Evolutionary conservation across 768 basidiomycete genomes (phyloP), one percentile per base, ranked within the genome.

Genomic region (Cubamyces sp.): DNA sequence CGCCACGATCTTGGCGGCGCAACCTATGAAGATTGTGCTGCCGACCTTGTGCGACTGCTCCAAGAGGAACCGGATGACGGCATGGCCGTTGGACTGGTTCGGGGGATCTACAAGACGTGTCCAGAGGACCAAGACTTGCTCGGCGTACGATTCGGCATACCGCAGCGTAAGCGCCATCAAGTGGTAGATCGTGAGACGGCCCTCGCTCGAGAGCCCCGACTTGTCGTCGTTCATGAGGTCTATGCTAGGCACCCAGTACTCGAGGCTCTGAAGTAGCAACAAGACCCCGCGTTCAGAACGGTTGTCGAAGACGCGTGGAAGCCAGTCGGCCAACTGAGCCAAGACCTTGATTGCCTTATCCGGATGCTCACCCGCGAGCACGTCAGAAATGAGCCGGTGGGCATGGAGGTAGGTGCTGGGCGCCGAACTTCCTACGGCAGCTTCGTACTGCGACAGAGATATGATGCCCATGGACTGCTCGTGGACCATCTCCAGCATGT

Each of bases 21-120:
- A 91, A 46, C 79, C 79, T 61, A 96, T 83, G 74, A 92, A 96
- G 16, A 86, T 82, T 5, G 83, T 81, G 65, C 86, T 94, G 41
- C 90, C 88, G 45, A 95, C 87, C 73, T 90, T 91, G 65, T 90
- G 87, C 0, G 92, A 91, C 68, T 96, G 93, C 66, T 94, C 92
- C 39, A 96, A 78, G 3, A 98, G 78, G 74, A 94, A 98, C 30
- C 88, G 83, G 51, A 91, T 80, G 16, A 93, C 80, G 3, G 92
- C 91, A 56, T 87, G 89, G 1, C 91, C 90, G 62, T 94, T 94
- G 23, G 83, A 79, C 57, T 86, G 81, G 66, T 87, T 80, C 25
- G 88, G 87, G 3, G 84, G 77, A 25, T 90, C 90, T 5, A 93
- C 90, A 15, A 96, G 77, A 57, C 86, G 85, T 7, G 82, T 80